Conservation (phyloP, 2,329 filamentous ascomycete genomes). For the Harringtonia lauricola region DNA sequence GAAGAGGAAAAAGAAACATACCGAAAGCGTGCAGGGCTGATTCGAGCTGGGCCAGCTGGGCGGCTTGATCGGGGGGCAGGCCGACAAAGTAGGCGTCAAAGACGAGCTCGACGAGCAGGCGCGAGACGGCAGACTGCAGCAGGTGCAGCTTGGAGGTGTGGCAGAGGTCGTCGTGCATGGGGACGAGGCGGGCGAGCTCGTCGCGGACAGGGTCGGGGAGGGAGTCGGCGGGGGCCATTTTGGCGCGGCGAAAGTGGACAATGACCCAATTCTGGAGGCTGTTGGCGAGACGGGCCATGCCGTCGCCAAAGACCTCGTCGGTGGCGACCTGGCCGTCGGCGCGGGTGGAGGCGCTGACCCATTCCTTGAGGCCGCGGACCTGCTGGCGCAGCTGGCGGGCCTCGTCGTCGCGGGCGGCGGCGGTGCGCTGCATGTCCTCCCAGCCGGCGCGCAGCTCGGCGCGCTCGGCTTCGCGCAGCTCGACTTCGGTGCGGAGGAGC, state of each 20-base stretch:
- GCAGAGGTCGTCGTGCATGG: constrained; percentile 45
- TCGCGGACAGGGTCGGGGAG: constrained; percentile 9
- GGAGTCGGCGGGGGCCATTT: constrained; percentile 26
- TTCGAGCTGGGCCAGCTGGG: constrained; percentile 38
- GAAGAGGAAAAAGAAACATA: constrained; percentile 15
- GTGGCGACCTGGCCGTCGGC: constrained; percentile 52
- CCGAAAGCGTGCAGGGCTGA: constrained; percentile 30
- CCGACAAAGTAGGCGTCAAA: constrained; percentile 56
- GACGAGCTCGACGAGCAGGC: constrained; percentile 47
- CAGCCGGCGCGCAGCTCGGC: constrained; percentile 38
- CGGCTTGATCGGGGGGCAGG: constrained; percentile 40
- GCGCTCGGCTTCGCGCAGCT: constrained; percentile 32
- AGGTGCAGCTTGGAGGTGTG: constrained; percentile 47
- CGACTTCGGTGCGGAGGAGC: constrained; percentile 37
- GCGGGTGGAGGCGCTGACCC: constrained; percentile 56
- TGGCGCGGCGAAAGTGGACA: constrained; percentile 53
- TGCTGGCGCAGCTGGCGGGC: constrained; percentile 43
- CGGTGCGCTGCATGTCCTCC: constrained; percentile 33
- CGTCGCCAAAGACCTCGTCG: constrained; percentile 55
- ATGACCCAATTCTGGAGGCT: constrained; percentile 67
- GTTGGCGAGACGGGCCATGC: constrained; percentile 51
- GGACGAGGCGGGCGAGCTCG: constrained; percentile 37
- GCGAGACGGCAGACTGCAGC: constrained; percentile 50
- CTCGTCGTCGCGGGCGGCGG: constrained; percentile 43
- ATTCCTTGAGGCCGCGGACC: constrained; percentile 58